Percentiles rank a stretch among this genome's conserved stretches.
These are phyloP conservation scores for Aspergillus caelatus DNA, from an alignment of 2,329 filamentous ascomycete species.

Conservation along the genomic window DNA sequence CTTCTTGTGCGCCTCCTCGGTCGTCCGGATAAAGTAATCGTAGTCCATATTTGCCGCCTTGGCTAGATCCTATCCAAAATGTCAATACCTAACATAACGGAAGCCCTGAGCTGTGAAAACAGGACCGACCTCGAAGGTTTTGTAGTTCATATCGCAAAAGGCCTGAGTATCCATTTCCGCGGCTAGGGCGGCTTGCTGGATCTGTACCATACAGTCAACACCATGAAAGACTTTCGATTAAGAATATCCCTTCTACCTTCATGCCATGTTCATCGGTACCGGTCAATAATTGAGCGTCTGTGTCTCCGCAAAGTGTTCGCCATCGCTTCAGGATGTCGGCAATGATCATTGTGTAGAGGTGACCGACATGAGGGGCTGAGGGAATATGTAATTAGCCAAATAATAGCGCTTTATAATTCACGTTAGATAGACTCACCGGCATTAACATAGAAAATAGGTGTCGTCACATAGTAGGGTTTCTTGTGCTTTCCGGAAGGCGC, in stretches of 20 bases:
- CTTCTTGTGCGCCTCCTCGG: slow-evolving; percentile 76
- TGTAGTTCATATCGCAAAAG: slow-evolving; percentile 85
- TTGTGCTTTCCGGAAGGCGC: slow-evolving; percentile 29
- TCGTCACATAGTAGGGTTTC: slow-evolving; percentile 94
- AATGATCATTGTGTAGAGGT: slow-evolving; percentile 90
- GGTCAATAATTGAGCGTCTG: slow-evolving; percentile 73
- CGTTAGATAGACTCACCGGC: slow-evolving; percentile 58
- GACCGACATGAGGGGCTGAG: slow-evolving; percentile 86
- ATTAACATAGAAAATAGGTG: slow-evolving; percentile 99
- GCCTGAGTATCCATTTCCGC: slow-evolving; percentile 72
- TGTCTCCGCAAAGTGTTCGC: slow-evolving; percentile 73
- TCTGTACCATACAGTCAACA: slow-evolving; percentile 44
- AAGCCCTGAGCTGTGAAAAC: neutral
- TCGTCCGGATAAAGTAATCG: slow-evolving; percentile 91
- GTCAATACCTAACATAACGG: neutral
- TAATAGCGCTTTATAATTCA: neutral
- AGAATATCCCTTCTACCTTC: slow-evolving; percentile 62
- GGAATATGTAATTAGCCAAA: slow-evolving; percentile 1
- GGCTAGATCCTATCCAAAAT: slow-evolving; percentile 63
- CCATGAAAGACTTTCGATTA: neutral
- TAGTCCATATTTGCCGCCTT: slow-evolving; percentile 69
- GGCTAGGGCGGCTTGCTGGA: slow-evolving; percentile 79
- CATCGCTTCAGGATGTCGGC: slow-evolving; percentile 91
- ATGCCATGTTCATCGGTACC: slow-evolving; percentile 97
- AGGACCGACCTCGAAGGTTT: slow-evolving; percentile 67